A percentile compares a stretch with the other conserved stretches of the same genome.
Evolutionary conservation across 805 yeast species (phyloP).

Genomic region (Debaryomyces castellii): DNA sequence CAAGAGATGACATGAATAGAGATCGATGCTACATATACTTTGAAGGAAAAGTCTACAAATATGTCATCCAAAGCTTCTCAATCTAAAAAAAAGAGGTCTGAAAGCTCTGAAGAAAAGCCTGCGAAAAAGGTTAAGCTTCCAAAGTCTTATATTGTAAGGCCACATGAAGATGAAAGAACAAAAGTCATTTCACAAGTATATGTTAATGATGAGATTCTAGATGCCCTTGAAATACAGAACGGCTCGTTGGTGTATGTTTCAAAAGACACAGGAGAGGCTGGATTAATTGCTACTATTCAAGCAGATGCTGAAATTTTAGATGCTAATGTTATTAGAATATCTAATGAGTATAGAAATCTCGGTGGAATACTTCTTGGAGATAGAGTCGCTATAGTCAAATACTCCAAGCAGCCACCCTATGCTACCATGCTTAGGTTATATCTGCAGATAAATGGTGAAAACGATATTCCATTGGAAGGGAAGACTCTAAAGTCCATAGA

Average conservation of each 20-base stretch:
- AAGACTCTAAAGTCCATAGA: slow-evolving; percentile 27
- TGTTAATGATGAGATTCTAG: slow-evolving; percentile 44
- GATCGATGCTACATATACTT: neutral
- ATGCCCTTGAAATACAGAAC: slow-evolving; percentile 43
- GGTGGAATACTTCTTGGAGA: slow-evolving; percentile 50
- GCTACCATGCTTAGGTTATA: slow-evolving; percentile 18
- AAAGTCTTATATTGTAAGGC: slow-evolving; percentile 40
- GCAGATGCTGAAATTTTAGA: slow-evolving; percentile 31
- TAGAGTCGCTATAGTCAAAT: slow-evolving; percentile 45
- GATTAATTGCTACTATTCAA: slow-evolving; percentile 44
- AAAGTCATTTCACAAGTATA: slow-evolving; percentile 37
- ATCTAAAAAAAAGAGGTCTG: slow-evolving; percentile 22
- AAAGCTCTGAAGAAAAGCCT: slow-evolving; percentile 16
- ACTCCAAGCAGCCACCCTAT: slow-evolving; percentile 47
- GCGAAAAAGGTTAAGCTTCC: slow-evolving; percentile 40
- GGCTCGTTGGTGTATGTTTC: slow-evolving; percentile 49
- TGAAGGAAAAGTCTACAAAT: neutral
- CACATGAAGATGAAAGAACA: slow-evolving; percentile 17
- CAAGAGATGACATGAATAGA: neutral
- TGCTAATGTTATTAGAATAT: slow-evolving; percentile 26
- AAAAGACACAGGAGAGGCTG: slow-evolving; percentile 42
- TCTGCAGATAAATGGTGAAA: slow-evolving; percentile 2
- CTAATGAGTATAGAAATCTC: slow-evolving; percentile 25
- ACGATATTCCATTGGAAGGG: slow-evolving; percentile 4
- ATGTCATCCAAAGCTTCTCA: slow-evolving; percentile 21